Conservation (phyloP, 1,284 basidiomycete genomes). For the Apiotrichum porosum region DNA sequence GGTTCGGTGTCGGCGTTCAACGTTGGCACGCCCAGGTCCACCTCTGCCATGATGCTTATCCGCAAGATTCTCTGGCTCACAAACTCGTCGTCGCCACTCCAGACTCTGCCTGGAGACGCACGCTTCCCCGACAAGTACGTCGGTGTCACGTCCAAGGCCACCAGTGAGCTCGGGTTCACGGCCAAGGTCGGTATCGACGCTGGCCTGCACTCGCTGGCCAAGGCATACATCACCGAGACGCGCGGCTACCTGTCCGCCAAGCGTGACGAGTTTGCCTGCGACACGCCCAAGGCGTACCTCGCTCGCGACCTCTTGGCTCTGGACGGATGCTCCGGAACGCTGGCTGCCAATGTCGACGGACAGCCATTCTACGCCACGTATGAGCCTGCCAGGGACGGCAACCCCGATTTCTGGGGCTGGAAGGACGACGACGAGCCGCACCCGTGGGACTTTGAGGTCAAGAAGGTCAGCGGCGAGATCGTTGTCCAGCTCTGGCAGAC, state of each 20-base stretch:
- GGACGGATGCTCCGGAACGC: constrained; percentile 15
- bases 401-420: constrained; percentile 13
- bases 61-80: constrained; percentile 27
- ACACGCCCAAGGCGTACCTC: neutral
- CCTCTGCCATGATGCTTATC: constrained; percentile 23
- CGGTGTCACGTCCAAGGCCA: constrained; percentile 19
- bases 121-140: constrained; percentile 24
- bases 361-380: constrained; percentile 11
- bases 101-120: constrained; percentile 23
- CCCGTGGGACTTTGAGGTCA: constrained; percentile 19
- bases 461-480: neutral
- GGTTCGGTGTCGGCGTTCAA: constrained; percentile 28
- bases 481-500: neutral
- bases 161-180: constrained; percentile 20
- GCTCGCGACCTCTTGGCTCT: constrained; percentile 9
- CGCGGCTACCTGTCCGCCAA: constrained; percentile 12
- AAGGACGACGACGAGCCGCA: constrained; percentile 21
- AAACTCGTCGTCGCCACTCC: constrained; percentile 30
- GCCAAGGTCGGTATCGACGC: constrained; percentile 23
- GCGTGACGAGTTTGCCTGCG: neutral
- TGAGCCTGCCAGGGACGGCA: constrained; percentile 2
- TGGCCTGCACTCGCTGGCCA: constrained; percentile 22
- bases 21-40: constrained; percentile 20
- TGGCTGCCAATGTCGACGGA: constrained; percentile 14
- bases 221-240: constrained; percentile 13